A percentile compares a stretch with the other conserved stretches of the same genome.
These are phyloP conservation scores for Tuber brumale DNA, from an alignment of 495 filamentous ascomycete genomes.

Conservation along the genomic window DNA sequence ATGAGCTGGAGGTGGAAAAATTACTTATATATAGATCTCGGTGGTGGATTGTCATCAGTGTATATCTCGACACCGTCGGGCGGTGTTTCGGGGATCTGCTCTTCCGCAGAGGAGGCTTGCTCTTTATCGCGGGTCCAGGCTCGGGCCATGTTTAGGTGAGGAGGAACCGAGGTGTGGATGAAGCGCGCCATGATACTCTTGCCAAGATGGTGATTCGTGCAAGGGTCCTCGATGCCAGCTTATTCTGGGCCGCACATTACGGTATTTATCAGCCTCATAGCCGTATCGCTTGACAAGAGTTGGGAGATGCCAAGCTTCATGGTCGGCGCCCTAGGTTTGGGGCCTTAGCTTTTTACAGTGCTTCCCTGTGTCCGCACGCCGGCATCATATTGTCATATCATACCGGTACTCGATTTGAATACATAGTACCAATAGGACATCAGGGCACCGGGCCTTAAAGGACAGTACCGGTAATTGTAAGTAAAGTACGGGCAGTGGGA, in stretches of 20 bases:
- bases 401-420: too few relatives aligned
- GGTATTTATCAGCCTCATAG: too few relatives aligned
- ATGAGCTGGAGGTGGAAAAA: not conserved
- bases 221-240: not conserved
- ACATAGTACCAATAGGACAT: too few relatives aligned
- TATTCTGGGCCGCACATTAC: not conserved
- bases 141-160: not conserved
- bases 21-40: not conserved
- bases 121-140: constrained; percentile 2
- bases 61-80: constrained; percentile 11
- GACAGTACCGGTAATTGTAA: too few relatives aligned
- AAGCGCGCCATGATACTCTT: not conserved
- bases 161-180: not conserved
- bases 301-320: too few relatives aligned
- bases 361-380: too few relatives aligned
- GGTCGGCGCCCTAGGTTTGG: too few relatives aligned
- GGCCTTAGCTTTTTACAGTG: too few relatives aligned
- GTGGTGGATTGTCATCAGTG: constrained; percentile 12
- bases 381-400: too few relatives aligned
- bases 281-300: too few relatives aligned
- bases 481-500: too few relatives aligned
- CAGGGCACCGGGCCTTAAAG: too few relatives aligned
- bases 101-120: not conserved
- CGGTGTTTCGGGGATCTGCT: not conserved
- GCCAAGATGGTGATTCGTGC: not conserved